Evolutionary conservation across 2,329 filamentous ascomycete species (phyloP).

Genomic region (Cladosporium sp.): DNA sequence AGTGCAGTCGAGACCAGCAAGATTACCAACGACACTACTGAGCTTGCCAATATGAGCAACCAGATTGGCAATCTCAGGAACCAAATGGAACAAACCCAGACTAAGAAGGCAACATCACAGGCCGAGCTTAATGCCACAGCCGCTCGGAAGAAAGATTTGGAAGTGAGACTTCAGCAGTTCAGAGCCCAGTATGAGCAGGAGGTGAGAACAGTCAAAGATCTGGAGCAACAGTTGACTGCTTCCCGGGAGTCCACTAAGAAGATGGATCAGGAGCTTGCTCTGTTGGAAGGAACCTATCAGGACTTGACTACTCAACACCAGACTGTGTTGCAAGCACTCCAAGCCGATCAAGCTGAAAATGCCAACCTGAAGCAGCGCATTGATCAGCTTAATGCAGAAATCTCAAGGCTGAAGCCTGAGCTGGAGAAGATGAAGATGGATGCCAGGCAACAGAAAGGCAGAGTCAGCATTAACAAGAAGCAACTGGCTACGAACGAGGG

Average conservation of each 20-base stretch:
- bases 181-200: constrained; percentile 90
- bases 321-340: constrained; percentile 67
- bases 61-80: constrained; percentile 87
- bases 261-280: constrained; percentile 75
- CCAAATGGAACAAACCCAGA: constrained; percentile 90
- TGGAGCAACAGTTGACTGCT: constrained; percentile 76
- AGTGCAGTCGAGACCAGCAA: constrained; percentile 77
- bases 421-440: constrained; percentile 92
- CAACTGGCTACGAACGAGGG: constrained; percentile 85
- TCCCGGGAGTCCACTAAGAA: constrained; percentile 79
- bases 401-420: constrained; percentile 78
- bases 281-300: constrained; percentile 74
- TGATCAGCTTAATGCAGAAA: constrained; percentile 73
- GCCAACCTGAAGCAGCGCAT: constrained; percentile 81
- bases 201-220: constrained; percentile 74
- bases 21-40: constrained; percentile 81
- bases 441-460: constrained; percentile 88
- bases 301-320: constrained; percentile 81
- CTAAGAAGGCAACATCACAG: constrained; percentile 73
- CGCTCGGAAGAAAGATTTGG: constrained; percentile 88
- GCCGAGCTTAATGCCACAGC: constrained; percentile 76
- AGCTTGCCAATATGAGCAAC: constrained; percentile 92
- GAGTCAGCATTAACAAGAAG: constrained; percentile 98
- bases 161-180: constrained; percentile 80
- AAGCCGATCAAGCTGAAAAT: constrained; percentile 88